Percentiles rank a stretch among this genome's conserved stretches.
Evolutionary conservation across 495 filamentous ascomycete species (phyloP).

Genomic region (Echria macrotheca): DNA sequence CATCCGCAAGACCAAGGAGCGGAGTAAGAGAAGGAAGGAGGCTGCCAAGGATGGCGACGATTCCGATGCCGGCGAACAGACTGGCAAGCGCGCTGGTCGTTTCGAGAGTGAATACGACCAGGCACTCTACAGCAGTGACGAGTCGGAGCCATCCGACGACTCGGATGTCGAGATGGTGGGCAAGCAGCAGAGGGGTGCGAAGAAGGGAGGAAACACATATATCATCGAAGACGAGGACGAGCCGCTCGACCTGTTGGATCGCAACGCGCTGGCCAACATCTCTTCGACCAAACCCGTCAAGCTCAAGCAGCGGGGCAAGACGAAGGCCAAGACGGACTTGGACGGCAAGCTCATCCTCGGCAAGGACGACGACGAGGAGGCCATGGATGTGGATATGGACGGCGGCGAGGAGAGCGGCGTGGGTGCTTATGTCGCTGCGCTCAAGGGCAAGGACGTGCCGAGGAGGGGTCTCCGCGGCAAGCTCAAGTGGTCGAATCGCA

Average conservation of each 20-base stretch:
- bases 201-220: constrained; percentile 62
- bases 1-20: constrained; percentile 88
- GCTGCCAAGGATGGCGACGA: constrained; percentile 48
- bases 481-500: constrained; percentile 72
- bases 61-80: constrained; percentile 43
- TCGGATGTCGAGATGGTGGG: constrained; percentile 57
- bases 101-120: constrained; percentile 94
- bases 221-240: constrained; percentile 92
- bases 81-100: constrained; percentile 48
- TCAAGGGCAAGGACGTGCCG: constrained; percentile 76
- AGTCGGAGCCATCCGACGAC: constrained; percentile 49
- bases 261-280: constrained; percentile 83
- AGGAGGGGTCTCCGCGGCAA: constrained; percentile 76
- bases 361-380: constrained; percentile 50
- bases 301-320: constrained; percentile 46
- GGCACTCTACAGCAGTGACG: constrained; percentile 79
- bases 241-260: constrained; percentile 86
- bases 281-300: constrained; percentile 78
- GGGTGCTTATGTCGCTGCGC: constrained; percentile 86
- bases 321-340: constrained; percentile 65
- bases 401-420: constrained; percentile 57
- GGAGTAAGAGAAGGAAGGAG: constrained; percentile 78
- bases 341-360: constrained; percentile 89
- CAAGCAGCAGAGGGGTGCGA: constrained; percentile 42
- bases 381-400: constrained; percentile 55